Percentiles rank a stretch among this genome's conserved stretches.
phyloP scores from a whole-genome alignment of 1,284 basidiomycete species.

The Ustilago bromivora region DNA sequence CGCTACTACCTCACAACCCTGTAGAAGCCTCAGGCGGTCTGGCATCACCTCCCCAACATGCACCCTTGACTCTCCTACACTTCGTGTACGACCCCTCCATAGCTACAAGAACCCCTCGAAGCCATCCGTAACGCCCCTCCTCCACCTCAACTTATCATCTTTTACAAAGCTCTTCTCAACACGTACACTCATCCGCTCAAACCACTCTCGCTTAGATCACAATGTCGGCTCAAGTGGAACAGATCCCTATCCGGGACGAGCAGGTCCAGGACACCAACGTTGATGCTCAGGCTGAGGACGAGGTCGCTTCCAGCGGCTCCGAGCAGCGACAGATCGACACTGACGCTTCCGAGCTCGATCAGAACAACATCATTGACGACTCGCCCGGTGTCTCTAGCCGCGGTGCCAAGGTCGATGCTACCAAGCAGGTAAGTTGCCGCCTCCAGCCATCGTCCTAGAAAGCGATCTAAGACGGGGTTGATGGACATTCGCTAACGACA shows the following conservation, averaged over 20 bases:
- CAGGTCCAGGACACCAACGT: constrained; percentile 44
- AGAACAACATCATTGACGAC: constrained; percentile 56
- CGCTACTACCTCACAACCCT: constrained; percentile 1
- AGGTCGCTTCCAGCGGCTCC: constrained; percentile 28
- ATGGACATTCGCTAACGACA: background rate
- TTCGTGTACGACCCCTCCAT: background rate
- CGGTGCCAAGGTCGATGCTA: constrained; percentile 53
- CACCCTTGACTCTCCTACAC: constrained; percentile 9
- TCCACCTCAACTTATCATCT: background rate
- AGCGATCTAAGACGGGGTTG: background rate
- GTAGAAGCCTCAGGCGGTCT: constrained; percentile 10
- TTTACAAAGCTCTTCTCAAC: background rate
- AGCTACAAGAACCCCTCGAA: constrained; percentile 19
- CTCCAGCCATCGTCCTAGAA: background rate
- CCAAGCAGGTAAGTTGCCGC: constrained; percentile 43
- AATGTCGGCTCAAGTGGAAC: constrained; percentile 50
- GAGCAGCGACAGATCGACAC: constrained; percentile 42
- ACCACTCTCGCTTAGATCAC: constrained; percentile 9
- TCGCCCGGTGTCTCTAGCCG: constrained; percentile 49
- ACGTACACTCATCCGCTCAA: constrained; percentile 12
- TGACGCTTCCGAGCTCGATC: constrained; percentile 48
- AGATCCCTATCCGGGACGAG: constrained; percentile 52
- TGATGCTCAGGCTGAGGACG: constrained; percentile 53
- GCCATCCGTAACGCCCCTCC: no score
- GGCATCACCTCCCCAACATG: background rate